These are phyloP conservation scores for Boletus chippewaensis DNA, from an alignment of 1,284 basidiomycete genomes.

Conservation along the genomic window DNA sequence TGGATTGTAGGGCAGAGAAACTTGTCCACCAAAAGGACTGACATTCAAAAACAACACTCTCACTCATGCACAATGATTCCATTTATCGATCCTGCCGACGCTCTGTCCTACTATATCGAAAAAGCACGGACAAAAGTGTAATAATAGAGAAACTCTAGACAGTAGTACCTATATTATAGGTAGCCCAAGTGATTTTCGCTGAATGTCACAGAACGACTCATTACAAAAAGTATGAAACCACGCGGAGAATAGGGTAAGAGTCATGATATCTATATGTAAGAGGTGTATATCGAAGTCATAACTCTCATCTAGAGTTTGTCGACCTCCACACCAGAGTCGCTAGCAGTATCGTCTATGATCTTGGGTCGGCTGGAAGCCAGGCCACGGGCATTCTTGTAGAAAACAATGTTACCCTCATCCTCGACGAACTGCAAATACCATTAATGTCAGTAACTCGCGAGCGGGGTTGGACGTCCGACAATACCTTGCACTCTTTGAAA, in stretches of 20 bases:
- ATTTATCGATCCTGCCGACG: too few species aligned
- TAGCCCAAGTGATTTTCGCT: neutral
- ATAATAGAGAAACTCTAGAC: neutral
- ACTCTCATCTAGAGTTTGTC: slow-evolving; percentile 31
- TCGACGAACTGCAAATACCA: slow-evolving; percentile 66
- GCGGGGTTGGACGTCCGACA: neutral
- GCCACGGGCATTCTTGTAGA: slow-evolving; percentile 86
- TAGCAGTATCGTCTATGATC: slow-evolving; percentile 56
- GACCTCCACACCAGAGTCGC: slow-evolving; percentile 85
- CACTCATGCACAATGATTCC: too few species aligned
- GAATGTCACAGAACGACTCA: neutral
- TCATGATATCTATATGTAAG: slow-evolving; percentile 13
- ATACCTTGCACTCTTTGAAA: slow-evolving; percentile 67
- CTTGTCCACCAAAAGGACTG: too few species aligned
- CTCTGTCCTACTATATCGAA: too few species aligned
- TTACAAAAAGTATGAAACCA: neutral
- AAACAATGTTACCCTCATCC: slow-evolving; percentile 85
- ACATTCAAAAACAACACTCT: too few species aligned
- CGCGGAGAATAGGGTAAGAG: neutral
- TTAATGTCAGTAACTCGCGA: slow-evolving; percentile 13
- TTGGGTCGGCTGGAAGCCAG: slow-evolving; percentile 65
- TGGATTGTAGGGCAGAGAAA: too few species aligned
- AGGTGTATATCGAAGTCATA: slow-evolving; percentile 4
- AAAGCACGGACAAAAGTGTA: neutral
- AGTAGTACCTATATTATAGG: neutral